Percentiles rank a stretch among this genome's conserved stretches.
phyloP scores from a whole-genome alignment of 2,329 filamentous ascomycete species.

The Blastomyces gilchristii region DNA sequence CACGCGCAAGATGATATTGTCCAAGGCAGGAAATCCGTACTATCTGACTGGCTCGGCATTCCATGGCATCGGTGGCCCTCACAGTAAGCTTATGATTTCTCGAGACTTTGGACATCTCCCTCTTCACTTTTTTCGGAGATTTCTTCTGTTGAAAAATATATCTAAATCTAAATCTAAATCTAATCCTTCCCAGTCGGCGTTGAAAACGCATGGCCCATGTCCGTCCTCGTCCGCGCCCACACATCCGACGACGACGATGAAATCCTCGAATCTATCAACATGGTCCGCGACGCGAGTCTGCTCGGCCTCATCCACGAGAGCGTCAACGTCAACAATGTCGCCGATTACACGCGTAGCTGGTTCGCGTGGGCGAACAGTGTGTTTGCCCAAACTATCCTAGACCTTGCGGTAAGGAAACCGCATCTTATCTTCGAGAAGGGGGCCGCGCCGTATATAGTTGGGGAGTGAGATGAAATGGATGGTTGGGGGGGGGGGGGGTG shows the following conservation, averaged over 20 bases:
- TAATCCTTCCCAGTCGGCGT: constrained; percentile 52
- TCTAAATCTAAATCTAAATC: neutral
- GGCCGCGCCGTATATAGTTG: constrained; percentile 24
- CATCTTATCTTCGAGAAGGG: constrained; percentile 68
- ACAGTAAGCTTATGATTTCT: constrained; percentile 37
- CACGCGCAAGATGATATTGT: constrained; percentile 72
- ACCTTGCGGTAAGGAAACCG: constrained; percentile 80
- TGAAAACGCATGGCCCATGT: constrained; percentile 96
- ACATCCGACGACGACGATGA: constrained; percentile 73
- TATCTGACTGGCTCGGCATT: constrained; percentile 69
- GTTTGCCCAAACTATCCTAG: constrained; percentile 83
- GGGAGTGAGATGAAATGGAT: neutral
- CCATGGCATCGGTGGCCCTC: constrained; percentile 74
- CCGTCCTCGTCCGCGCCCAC: constrained; percentile 79
- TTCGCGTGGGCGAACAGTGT: constrained; percentile 98
- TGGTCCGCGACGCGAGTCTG: constrained; percentile 64
- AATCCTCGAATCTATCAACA: constrained; percentile 60
- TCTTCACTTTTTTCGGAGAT: constrained; percentile 8
- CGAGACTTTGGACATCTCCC: neutral
- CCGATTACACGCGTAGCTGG: constrained; percentile 77
- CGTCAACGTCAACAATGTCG: constrained; percentile 64
- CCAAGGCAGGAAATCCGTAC: constrained; percentile 73
- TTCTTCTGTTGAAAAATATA: neutral
- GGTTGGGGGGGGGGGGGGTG: too few species aligned
- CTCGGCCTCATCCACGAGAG: constrained; percentile 87